Percentiles rank a stretch among this genome's conserved stretches.
Conservation (phyloP, 352 stramenopile species). For the Phytophthora pinifolia region DNA sequence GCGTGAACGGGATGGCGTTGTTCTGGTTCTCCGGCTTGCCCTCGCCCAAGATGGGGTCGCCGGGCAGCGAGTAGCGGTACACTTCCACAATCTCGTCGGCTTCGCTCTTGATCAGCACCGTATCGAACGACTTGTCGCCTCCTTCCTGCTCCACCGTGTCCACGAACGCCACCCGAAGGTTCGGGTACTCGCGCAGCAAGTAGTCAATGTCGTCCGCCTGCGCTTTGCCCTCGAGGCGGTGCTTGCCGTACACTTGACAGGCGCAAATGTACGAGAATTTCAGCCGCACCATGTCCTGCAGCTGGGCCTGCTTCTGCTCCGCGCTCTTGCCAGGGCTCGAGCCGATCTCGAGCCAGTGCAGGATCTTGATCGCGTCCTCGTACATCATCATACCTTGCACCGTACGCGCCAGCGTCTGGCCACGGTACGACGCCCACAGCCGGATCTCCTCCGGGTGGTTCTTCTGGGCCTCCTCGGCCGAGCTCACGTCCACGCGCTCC, state of each 20-base stretch:
- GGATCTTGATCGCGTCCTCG: constrained; percentile 85
- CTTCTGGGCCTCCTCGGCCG: constrained; percentile 67
- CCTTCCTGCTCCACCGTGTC: constrained; percentile 51
- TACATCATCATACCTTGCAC: constrained; percentile 90
- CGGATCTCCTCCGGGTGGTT: constrained; percentile 75
- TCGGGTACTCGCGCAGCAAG: constrained; percentile 74
- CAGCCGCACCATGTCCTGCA: constrained; percentile 84
- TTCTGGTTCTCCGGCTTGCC: constrained; percentile 89
- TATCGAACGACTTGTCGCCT: constrained; percentile 55
- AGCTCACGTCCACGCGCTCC: constrained; percentile 77
- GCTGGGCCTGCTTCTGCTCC: constrained; percentile 76
- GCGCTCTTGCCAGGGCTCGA: constrained; percentile 60
- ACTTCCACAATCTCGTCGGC: constrained; percentile 72
- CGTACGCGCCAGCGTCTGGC: constrained; percentile 76
- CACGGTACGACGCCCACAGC: constrained; percentile 81
- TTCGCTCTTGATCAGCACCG: constrained; percentile 83
- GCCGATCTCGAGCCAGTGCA: constrained; percentile 85
- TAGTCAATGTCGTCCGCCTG: constrained; percentile 86
- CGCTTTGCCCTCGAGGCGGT: constrained; percentile 59
- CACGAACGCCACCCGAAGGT: constrained; percentile 85
- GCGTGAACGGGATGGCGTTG: constrained; percentile 77
- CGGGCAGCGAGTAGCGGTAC: constrained; percentile 80
- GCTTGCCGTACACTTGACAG: constrained; percentile 84
- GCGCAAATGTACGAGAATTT: constrained; percentile 89
- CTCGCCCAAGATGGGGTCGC: constrained; percentile 79